Evolutionary conservation across 2,329 filamentous ascomycete species (phyloP).

Genomic region (Xylariaceae sp.): DNA sequence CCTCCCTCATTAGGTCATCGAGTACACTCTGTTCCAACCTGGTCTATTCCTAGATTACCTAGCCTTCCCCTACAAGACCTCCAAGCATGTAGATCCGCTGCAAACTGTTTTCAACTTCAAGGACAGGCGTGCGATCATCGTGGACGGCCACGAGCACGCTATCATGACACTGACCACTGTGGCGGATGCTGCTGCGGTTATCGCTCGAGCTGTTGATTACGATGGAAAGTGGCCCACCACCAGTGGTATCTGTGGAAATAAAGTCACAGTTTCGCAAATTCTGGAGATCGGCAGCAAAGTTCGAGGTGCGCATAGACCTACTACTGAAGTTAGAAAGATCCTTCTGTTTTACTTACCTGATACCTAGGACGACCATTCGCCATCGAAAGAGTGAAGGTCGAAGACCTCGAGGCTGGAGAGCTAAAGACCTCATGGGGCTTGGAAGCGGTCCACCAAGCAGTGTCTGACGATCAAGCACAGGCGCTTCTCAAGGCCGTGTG

Average conservation of each 20-base stretch:
- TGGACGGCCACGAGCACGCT: slow-evolving; percentile 51
- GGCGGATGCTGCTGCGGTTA: slow-evolving; percentile 49
- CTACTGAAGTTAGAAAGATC: too few relatives aligned
- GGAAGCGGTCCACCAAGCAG: slow-evolving; percentile 35
- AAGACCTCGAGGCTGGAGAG: slow-evolving; percentile 55
- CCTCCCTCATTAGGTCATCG: slow-evolving; percentile 51
- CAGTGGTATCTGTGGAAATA: slow-evolving; percentile 50
- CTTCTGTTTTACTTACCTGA: neutral
- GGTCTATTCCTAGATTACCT: slow-evolving; percentile 63
- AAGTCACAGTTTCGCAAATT: slow-evolving; percentile 46
- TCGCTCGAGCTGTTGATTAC: slow-evolving; percentile 52
- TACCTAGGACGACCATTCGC: slow-evolving; percentile 44
- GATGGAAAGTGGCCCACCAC: slow-evolving; percentile 51
- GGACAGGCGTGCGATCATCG: slow-evolving; percentile 49
- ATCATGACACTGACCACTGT: slow-evolving; percentile 53
- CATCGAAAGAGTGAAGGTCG: slow-evolving; percentile 52
- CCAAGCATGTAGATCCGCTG: slow-evolving; percentile 51
- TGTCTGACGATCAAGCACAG: slow-evolving; percentile 45
- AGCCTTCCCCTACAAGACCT: slow-evolving; percentile 54
- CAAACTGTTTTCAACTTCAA: slow-evolving; percentile 50
- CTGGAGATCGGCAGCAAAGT: slow-evolving; percentile 50
- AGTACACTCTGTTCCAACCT: slow-evolving; percentile 63
- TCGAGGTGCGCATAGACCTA: slow-evolving; percentile 44
- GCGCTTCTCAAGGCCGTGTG: slow-evolving; percentile 47
- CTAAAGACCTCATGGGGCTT: slow-evolving; percentile 51